phyloP scores from a whole-genome alignment of 2,329 filamentous ascomycete genomes.

The Curvularia sp. region DNA sequence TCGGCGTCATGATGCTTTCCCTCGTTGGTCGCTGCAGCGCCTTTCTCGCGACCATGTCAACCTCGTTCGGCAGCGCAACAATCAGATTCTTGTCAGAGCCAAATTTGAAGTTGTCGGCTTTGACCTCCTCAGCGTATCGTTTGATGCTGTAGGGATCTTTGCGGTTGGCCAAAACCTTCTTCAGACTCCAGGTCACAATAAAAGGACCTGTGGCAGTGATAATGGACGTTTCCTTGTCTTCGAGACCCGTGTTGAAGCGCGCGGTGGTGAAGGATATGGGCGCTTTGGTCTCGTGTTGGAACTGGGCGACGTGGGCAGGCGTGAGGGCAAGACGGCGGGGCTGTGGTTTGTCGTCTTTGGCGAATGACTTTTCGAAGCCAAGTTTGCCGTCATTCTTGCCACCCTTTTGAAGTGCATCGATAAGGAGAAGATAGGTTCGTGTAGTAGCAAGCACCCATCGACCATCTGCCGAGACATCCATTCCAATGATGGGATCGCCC shows the following conservation, averaged over 20 bases:
- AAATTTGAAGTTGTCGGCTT: slow-evolving; percentile 98
- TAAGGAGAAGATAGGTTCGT: slow-evolving; percentile 89
- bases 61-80: slow-evolving; percentile 93
- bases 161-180: slow-evolving; percentile 80
- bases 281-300: slow-evolving; percentile 92
- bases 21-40: slow-evolving; percentile 86
- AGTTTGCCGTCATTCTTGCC: slow-evolving; percentile 98
- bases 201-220: slow-evolving; percentile 96
- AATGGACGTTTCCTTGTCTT: slow-evolving; percentile 85
- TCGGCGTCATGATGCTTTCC: slow-evolving; percentile 80
- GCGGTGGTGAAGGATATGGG: slow-evolving; percentile 88
- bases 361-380: slow-evolving; percentile 94
- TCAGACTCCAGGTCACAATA: slow-evolving; percentile 94
- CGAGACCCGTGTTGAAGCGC: slow-evolving; percentile 89
- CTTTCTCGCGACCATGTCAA: slow-evolving; percentile 93
- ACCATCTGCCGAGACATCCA: slow-evolving; percentile 94
- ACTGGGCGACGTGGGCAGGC: slow-evolving; percentile 93
- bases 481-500: slow-evolving; percentile 90
- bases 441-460: slow-evolving; percentile 96
- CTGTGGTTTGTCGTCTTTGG: slow-evolving; percentile 91
- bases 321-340: slow-evolving; percentile 88
- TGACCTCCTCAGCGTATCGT: slow-evolving; percentile 92
- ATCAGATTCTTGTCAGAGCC: slow-evolving; percentile 98
- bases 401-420: slow-evolving; percentile 86
- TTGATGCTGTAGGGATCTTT: slow-evolving; percentile 97